Base-by-base conservation (phyloP, 768 basidiomycete genomes). In the Boletus huronensis region DNA sequence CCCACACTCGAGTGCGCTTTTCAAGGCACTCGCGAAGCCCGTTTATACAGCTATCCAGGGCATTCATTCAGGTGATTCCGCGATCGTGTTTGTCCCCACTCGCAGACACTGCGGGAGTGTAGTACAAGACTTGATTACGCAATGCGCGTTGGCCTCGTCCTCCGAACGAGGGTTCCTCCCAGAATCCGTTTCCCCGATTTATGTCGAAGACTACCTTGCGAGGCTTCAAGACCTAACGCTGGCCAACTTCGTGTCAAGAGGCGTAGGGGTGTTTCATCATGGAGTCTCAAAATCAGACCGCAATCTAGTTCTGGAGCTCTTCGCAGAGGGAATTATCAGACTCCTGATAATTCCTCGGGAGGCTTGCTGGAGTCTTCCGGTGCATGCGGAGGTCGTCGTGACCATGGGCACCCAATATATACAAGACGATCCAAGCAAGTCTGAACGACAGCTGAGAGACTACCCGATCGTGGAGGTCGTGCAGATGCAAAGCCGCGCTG, bases 331-430 rank as follows among this genome's bases (percentile, higher is more conserved):
- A 0, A 74, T 90, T 36, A 65, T 98, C 39, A 84, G 85, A 7
- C 87, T 94, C 13, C 75, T 99, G 26, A 75, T 98, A 56, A 87
- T 84, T 0, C 86, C 95, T 4, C 82, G 86, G 35, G 92, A 95
- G 39, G 78, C 85, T 14, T 92, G 90, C 66, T 96, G 94, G 94
- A 84, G 82, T 28, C 68, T 98, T n/a, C 93, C 95, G 19, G 82
- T 94, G 17, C 82, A 85, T 49, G 91, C 90, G 1, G 78, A 81
- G 7, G 82, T 82, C 6, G 95, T 98, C 16, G 76, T 98, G 35
- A 86, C 93, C 42, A 88, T 98, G 87, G 90, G 93, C 17, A 92
- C 95, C 4, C 97, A 99, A 69, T 96, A 91, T 69, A 69, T 85
- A 25, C 75, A 82, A 52, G 61, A 77, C 7, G 74, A 77, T 38